Percentiles rank a stretch among this genome's conserved stretches.
Evolutionary conservation across 345 rosid species (phyloP).

Genomic region (Hibiscus tridactylites): DNA sequence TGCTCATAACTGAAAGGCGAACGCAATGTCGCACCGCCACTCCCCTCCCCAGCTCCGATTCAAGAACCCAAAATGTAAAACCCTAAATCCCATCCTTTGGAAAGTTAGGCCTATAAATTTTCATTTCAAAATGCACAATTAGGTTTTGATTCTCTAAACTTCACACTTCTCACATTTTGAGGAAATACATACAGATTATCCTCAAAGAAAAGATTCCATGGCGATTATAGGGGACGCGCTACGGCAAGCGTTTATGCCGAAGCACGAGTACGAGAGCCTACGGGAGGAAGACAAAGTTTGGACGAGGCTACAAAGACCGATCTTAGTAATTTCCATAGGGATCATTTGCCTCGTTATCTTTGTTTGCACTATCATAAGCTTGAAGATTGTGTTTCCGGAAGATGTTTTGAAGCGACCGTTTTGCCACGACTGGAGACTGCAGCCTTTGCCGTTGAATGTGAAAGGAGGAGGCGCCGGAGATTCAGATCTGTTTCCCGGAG

Average conservation of each 20-base stretch:
- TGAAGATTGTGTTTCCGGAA: conserved; percentile 70
- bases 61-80: neutral
- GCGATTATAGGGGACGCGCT: conserved; percentile 75
- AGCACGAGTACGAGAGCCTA: conserved; percentile 76
- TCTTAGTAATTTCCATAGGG: conserved; percentile 19
- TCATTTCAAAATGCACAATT: neutral
- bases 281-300: conserved; percentile 79
- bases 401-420: conserved; percentile 54
- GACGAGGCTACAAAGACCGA: conserved; percentile 61
- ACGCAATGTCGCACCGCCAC: conserved; percentile 4
- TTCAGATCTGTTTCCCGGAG: conserved; percentile 58
- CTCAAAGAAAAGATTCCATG: conserved; percentile 25
- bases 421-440: conserved; percentile 53
- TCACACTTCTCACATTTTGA: neutral
- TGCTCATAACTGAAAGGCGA: neutral
- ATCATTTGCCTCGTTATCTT: conserved; percentile 36
- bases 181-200: neutral
- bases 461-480: conserved; percentile 38
- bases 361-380: conserved; percentile 54
- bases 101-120: neutral
- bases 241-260: conserved; percentile 88
- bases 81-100: neutral
- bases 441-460: conserved; percentile 38
- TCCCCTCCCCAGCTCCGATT: neutral
- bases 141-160: conserved; percentile 5